Evolutionary conservation across 176 grass and related monocot genomes (phyloP), one percentile per base, ranked within the genome.

Genomic region (Musa troglodytarum): DNA sequence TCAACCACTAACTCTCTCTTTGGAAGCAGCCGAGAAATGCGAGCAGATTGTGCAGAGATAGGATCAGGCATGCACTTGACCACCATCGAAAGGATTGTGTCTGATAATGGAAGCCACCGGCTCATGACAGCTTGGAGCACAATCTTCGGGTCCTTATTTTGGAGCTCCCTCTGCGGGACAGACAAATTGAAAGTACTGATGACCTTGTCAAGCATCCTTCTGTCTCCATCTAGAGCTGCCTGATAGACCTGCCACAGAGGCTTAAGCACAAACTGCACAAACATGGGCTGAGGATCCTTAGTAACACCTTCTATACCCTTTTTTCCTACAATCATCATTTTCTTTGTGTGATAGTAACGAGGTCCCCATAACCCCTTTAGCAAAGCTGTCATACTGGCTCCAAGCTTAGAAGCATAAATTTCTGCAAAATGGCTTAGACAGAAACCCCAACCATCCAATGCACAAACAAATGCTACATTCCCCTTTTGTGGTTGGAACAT

Each of bases 391-490:
- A 64, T 71, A 3, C 82, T 96, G 17, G 80, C 74, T 13, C 65
- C 61, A 17, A 68, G 51, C 84, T 88, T 91, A 67, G 75, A 74
- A 8, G 94, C 83, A 58, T 88, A 93, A 28, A 93, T 58, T 1
- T 87, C 70, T 0, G 84, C 90, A 76, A 98, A 93, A 49, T 93
- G 88, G 13, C 85, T 84, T 72, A 83, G 69, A 19, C 90, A 82
- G 82, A 98, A 98, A 43, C 94, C 94, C 94, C 94, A 98, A 49
- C 94, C 94, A 24, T 93, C 90, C 10, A 93, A 84, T 11, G 88
- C 94, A 67, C 94, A 93, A 54, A 80, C 84, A 73, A 98, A 98
- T n/a, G 89, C 70, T 20, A 93, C 94, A 34, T 93, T 98, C 34
- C 94, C 94, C 78, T 91, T 93, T 2, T 91, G 88, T 0, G 94